A percentile compares a stretch with the other conserved stretches of the same genome.
These are phyloP conservation scores for Mastigamoeba balamuthi DNA, from an alignment of 78 protist species.

Conservation along the genomic window DNA sequence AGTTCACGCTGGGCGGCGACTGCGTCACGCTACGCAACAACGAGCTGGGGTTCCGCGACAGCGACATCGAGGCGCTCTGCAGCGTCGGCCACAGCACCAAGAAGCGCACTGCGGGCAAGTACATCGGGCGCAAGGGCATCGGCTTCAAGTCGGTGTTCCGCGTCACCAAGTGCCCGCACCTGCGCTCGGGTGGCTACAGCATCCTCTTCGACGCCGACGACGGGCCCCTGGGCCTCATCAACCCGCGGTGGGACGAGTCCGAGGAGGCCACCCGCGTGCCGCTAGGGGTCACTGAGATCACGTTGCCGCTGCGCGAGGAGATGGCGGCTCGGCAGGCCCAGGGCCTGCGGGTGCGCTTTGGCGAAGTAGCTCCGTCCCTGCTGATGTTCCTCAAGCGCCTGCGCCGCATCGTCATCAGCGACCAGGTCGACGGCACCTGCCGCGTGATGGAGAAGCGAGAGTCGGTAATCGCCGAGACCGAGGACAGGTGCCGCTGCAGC, in stretches of 20 bases:
- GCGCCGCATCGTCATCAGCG: slow-evolving; percentile 1
- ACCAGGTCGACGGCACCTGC: neutral
- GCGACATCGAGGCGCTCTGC: slow-evolving; percentile 22
- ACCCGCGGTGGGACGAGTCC: neutral
- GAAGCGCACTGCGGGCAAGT: neutral
- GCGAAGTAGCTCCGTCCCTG: neutral
- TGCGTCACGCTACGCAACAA: slow-evolving; percentile 21
- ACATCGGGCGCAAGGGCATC: slow-evolving; percentile 49
- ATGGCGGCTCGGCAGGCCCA: neutral
- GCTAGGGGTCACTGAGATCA: neutral
- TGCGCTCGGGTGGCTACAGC: slow-evolving; percentile 16
- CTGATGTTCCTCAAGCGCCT: slow-evolving; percentile 21
- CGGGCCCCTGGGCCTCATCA: neutral
- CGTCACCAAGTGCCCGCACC: slow-evolving; percentile 6
- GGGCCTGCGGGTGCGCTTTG: neutral
- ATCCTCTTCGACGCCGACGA: slow-evolving; percentile 17
- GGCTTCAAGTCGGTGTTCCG: slow-evolving; percentile 57
- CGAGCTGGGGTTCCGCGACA: slow-evolving; percentile 26
- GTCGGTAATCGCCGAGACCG: neutral
- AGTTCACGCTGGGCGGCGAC: neutral
- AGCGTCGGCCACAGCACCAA: slow-evolving; percentile 18
- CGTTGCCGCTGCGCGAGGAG: neutral
- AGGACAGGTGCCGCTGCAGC: neutral
- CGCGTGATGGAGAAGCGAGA: neutral
- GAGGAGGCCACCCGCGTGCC: neutral